Conservation (phyloP, 2,329 filamentous ascomycete genomes). For the Penicillium sp. region DNA sequence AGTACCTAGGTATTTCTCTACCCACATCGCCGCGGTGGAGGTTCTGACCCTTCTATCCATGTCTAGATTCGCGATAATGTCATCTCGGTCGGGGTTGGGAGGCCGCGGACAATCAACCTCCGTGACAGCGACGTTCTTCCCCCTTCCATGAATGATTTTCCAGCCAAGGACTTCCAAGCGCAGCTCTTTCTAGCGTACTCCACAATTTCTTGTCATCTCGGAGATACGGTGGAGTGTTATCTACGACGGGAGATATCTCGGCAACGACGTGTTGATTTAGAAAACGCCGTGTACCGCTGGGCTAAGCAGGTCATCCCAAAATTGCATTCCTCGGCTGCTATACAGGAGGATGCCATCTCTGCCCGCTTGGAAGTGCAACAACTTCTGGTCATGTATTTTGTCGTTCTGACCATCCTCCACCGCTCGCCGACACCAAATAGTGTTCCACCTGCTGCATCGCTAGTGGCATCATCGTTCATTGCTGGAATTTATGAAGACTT, state of each 20-base stretch:
- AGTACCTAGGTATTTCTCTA: constrained; percentile 16
- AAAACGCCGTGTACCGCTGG: constrained; percentile 43
- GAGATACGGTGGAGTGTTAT: constrained; percentile 42
- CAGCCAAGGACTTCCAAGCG: constrained; percentile 25
- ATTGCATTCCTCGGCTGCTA: constrained; percentile 14
- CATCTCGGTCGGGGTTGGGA: constrained; percentile 42
- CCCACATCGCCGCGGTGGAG: neutral
- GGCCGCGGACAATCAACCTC: constrained; percentile 42
- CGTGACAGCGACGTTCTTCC: constrained; percentile 41
- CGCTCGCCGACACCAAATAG: constrained; percentile 31
- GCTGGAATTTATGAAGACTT: constrained; percentile 45
- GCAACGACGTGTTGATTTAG: constrained; percentile 32
- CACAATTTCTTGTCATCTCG: constrained; percentile 41
- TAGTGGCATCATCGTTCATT: constrained; percentile 43
- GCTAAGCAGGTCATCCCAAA: constrained; percentile 34
- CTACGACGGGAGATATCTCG: constrained; percentile 34
- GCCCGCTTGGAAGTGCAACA: constrained; percentile 38
- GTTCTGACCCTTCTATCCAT: neutral
- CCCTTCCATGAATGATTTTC: constrained; percentile 38
- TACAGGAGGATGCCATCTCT: constrained; percentile 18
- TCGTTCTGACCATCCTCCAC: constrained; percentile 40
- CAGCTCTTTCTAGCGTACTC: constrained; percentile 41
- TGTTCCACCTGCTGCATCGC: constrained; percentile 36
- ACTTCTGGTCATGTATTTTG: constrained; percentile 40
- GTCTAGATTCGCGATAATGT: constrained; percentile 41